Base-by-base conservation (phyloP, 2,329 filamentous ascomycete genomes). In the Cercospora zeae-maydis region DNA sequence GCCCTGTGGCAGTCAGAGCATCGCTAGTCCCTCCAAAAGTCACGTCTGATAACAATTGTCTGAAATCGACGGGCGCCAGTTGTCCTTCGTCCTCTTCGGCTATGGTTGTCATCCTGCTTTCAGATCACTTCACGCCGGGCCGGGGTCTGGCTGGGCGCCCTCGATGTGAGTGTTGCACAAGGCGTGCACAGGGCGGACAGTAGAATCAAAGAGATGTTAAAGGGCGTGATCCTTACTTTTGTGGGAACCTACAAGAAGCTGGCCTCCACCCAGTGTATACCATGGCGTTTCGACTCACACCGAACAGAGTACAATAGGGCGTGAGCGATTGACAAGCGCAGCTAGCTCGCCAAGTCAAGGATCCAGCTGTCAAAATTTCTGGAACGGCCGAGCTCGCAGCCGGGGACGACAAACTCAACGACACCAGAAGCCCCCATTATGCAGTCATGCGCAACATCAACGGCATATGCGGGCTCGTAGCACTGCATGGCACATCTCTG, bases 101-200 rank as follows among this genome's bases (percentile, higher is more conserved):
- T 34, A 59, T 66, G 33, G 61, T 63, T 13, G 67, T 61, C 67
- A 67, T 66, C 13, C 39, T 63, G 53, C 49, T 30, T 14, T 51
- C 30, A 34, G 27, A 31, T 59, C 57, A 37, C 33, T 34, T 34
- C 49, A 53, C 49, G 31, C 49, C 49, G 49, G 49, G 27, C 49
- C 49, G 49, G 31, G 27, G 30, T 33, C 49, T 53, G 49, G 27
- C 16, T 33, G 42, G 42, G 42, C 42, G 42, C 42, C 21, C 42
- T 45, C 39, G n/a, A 36, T 51, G 57, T 30, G 16, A 31, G 8
- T 53, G 19, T 27, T 59, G 57, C 36, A 59, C 57, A 53, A 52
- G 57, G 57, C 57, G 57, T 37, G 34, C 49, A 19, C 19, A 59
- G 33, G 47, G 42, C 30, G 33, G 30, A 30, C 24, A 47, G 57